Conservation (phyloP, 2,329 filamentous ascomycete genomes). For the Elsinoe perseae region DNA sequence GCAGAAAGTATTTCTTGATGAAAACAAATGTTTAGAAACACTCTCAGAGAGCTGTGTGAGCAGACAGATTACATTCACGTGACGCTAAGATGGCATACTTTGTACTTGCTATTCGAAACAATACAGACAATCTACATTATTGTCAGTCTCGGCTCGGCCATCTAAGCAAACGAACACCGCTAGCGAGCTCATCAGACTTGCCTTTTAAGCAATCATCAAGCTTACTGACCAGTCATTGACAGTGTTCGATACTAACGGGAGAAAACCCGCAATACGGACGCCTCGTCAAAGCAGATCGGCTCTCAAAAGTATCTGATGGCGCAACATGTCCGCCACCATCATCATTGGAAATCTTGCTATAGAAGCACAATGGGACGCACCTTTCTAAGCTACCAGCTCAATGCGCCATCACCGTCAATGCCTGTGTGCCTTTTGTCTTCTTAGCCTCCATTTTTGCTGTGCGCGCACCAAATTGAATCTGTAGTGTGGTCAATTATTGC, state of each 20-base stretch:
- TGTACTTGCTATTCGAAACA: neutral
- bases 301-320: conserved; percentile 10
- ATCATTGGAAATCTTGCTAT: neutral
- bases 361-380: neutral
- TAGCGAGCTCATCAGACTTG: conserved; percentile 9
- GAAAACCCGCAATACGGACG: neutral
- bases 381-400: neutral
- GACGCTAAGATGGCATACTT: neutral
- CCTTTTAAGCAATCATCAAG: conserved; percentile 12
- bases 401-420: conserved; percentile 27
- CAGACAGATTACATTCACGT: neutral
- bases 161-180: neutral
- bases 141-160: neutral
- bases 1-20: too few species aligned
- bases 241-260: neutral
- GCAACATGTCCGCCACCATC: neutral
- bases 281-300: neutral
- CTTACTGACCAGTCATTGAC: neutral
- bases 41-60: neutral
- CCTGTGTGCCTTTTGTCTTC: conserved; percentile 41
- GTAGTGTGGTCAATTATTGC: conserved; percentile 15
- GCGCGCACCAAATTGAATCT: conserved; percentile 39
- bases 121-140: neutral
- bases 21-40: too few species aligned
- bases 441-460: conserved; percentile 44